Evolutionary conservation across 805 yeast species (phyloP), one percentile per base, ranked within the genome.

Genomic region (Yarrowia hollandica): DNA sequence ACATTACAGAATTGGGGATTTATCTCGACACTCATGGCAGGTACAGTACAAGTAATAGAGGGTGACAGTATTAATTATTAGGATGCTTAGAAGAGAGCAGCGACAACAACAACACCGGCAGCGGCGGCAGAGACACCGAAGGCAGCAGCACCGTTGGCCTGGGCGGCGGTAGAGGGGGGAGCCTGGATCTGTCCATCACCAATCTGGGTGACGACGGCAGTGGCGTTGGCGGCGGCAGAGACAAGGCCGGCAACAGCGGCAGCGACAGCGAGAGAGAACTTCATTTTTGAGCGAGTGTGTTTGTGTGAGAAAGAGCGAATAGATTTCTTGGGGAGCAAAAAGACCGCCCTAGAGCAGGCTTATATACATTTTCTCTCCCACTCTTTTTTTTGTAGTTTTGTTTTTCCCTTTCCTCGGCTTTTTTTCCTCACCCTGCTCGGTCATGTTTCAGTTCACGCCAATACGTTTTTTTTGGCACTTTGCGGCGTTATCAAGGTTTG

Each of bases 111-210:
- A 16, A 16, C 56, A 33, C 38, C 56, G 21, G 41, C 56, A 22
- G 41, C 56, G 9, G 41, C 56, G 28, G 41, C 38, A 33, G 56
- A 48, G 23, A 48, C 56, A 22, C 56, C 56, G 31, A 48, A 12
- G 15, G 38, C 41, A 25, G 31, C 30, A 18, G 56, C 56, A 4
- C 56, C 56, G 56, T 48, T 48, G 41, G 56, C 56, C 41, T 33
- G 56, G 16, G 56, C 39, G 15, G 39, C 31, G 25, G 41, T 34
- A 16, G 55, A 15, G 39, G 56, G 38, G 25, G 56, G 56, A 25
- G 56, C 56, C 56, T 48, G 56, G 41, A 48, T 48, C 56, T 48
- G 56, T 30, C 56, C 56, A 21, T 48, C 56, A 25, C 56, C 56
- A 12, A 48, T 48, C 41, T 48, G 56, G 41, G 56, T 33, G 52